Evolutionary conservation across 116 monocot species (phyloP).

Genomic region (Phalaenopsis hybrid): DNA sequence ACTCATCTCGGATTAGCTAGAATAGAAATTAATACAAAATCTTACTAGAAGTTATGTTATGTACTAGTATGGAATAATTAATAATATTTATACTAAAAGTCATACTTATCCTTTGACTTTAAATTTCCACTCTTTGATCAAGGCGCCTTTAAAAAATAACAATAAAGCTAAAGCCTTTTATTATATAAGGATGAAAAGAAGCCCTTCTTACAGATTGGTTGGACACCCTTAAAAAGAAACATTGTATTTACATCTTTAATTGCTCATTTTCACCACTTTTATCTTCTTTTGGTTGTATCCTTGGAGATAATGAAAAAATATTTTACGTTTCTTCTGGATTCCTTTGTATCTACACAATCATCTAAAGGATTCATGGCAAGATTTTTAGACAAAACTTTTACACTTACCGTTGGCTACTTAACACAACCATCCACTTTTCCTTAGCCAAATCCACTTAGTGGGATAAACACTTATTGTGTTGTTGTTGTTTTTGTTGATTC

Average conservation of each 20-base stretch:
- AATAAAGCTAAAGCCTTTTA: neutral
- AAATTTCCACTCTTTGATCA: neutral
- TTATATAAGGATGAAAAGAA: neutral
- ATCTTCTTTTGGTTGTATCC: no score
- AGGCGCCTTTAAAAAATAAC: neutral
- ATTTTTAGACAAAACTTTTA: no score
- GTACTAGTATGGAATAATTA: neutral
- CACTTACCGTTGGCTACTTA: no score
- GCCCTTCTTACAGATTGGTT: neutral
- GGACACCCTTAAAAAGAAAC: neutral
- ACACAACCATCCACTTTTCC: no score
- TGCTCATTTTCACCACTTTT: no score
- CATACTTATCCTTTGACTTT: neutral
- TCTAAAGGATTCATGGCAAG: no score
- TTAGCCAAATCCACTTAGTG: no score
- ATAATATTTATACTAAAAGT: neutral
- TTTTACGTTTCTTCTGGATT: neutral
- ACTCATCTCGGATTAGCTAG: neutral
- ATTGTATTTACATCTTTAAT: neutral
- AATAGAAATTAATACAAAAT: neutral
- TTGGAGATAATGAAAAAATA: no score
- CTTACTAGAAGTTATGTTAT: neutral
- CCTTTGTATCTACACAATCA: neutral
- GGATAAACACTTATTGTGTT: no score
- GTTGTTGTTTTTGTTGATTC: no score